Conservation (phyloP, 768 basidiomycete species). For the Kockovaella imperatae region DNA sequence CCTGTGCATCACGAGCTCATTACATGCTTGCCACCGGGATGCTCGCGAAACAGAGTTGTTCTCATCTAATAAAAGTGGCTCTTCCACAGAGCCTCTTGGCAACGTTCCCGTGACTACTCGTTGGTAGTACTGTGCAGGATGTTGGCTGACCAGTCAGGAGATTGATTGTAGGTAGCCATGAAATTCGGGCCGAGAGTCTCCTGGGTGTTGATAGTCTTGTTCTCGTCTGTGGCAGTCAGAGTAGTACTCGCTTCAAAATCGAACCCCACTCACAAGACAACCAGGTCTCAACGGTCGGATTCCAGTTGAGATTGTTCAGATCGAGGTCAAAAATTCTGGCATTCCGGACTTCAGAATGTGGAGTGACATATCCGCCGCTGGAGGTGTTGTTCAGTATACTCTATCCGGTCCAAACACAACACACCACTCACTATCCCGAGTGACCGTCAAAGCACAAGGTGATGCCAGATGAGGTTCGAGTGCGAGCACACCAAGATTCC, state of each 20-base stretch:
- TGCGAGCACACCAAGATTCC: slow-evolving; percentile 66
- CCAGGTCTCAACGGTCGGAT: slow-evolving; percentile 15
- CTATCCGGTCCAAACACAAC: background rate
- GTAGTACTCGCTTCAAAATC: background rate
- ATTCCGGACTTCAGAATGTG: slow-evolving; percentile 8
- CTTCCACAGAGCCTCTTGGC: too few species aligned
- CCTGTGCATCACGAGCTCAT: too few species aligned
- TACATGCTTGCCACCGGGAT: too few species aligned
- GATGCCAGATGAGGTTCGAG: slow-evolving; percentile 54
- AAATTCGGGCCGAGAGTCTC: too few species aligned
- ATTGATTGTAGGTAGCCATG: too few species aligned
- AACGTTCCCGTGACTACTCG: too few species aligned
- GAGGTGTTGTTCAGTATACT: too few species aligned
- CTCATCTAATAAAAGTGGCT: too few species aligned
- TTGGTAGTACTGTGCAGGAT: too few species aligned
- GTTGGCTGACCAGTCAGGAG: too few species aligned
- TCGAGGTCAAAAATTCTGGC: slow-evolving; percentile 15
- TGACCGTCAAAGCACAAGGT: slow-evolving; percentile 74
- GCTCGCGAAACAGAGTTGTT: too few species aligned
- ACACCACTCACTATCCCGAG: slow-evolving; percentile 52
- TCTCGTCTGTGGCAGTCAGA: background rate
- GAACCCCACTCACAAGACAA: slow-evolving; percentile 13
- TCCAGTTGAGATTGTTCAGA: slow-evolving; percentile 4
- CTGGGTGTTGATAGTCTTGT: slow-evolving; percentile 4
- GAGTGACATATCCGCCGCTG: slow-evolving; percentile 13